Evolutionary conservation across 371 early-diverging fungal species (phyloP), one percentile per base, ranked within the genome.

Genomic region (Lichtheimia ornata): DNA sequence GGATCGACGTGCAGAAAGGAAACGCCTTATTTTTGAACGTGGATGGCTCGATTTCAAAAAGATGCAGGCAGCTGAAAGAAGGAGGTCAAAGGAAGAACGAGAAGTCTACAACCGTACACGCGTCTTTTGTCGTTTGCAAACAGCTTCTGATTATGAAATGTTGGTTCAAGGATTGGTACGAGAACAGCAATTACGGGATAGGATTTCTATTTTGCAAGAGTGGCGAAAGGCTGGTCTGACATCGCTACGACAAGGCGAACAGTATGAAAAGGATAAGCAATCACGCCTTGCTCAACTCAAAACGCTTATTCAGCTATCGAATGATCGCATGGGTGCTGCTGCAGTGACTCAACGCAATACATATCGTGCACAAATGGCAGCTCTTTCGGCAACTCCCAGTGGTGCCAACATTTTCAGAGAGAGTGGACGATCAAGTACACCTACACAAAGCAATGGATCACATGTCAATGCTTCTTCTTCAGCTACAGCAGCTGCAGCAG

Each of bases 91-190:
- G 51, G 96, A 95, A 51, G 96, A 97, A 65, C 88, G 90, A 28
- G 95, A 93, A 1, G 50, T 97, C 24, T 68, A 88, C 41, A 82
- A 84, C 59, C 85, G 84, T n/a, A 81, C 88, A 53, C 91, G 94
- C 41, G 94, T 94, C 4, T 95, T 94, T 76, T 92, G 96, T n/a
- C 88, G 89, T 65, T 77, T 96, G 56, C 91, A 93, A 66, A 94
- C 94, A 2, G 73, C 79, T 18, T 71, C 82, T 9, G 99, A 99
- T 66, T 92, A 90, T 67, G 90, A 95, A 13, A 75, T 73, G 35
- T 88, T 98, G 53, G 73, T 92, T 2, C 84, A 90, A 9, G 98
- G 97, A 0, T 62, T 97, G 28, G 61, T 91, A 9, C 84, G 86
- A 50, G 96, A 95, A 64, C 83, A 82, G 57, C 75, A 82, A 18